These are phyloP conservation scores for Daphne laureola DNA, from an alignment of 441 rosid species.

Conservation along the genomic window DNA sequence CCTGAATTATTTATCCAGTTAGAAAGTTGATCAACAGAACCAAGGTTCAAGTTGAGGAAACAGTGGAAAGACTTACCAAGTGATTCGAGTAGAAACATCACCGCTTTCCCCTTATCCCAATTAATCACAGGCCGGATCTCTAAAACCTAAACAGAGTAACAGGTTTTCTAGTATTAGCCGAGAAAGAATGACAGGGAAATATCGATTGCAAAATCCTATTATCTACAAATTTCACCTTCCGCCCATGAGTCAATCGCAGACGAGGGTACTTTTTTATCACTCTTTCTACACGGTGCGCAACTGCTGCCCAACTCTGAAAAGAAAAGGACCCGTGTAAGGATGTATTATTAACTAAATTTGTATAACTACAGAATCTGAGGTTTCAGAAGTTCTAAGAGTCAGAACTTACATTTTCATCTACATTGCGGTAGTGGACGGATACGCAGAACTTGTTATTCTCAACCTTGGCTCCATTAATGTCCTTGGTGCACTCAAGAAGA, in stretches of 20 bases:
- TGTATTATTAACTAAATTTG: too few relatives aligned
- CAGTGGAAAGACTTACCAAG: constrained; percentile 40
- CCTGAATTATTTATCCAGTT: constrained; percentile 30
- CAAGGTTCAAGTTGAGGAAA: background rate
- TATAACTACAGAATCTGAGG: too few relatives aligned
- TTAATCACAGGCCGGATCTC: constrained; percentile 88
- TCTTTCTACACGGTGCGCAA: constrained; percentile 51
- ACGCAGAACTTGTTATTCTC: constrained; percentile 91
- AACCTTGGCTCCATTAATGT: constrained; percentile 66
- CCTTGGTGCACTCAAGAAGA: constrained; percentile 55
- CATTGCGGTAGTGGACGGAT: constrained; percentile 93
- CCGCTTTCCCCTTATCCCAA: constrained; percentile 99
- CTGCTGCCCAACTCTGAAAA: constrained; percentile 61
- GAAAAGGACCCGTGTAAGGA: background rate
- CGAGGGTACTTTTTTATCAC: constrained; percentile 58
- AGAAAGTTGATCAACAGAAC: background rate
- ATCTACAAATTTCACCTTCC: constrained; percentile 56
- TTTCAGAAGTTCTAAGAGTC: constrained; percentile 1
- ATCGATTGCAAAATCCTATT: background rate
- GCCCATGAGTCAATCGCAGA: constrained; percentile 74
- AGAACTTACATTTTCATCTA: constrained; percentile 57
- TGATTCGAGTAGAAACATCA: constrained; percentile 83
- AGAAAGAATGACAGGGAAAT: constrained; percentile 3
- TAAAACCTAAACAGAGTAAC: constrained; percentile 41
- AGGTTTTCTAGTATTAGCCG: background rate